Base-by-base conservation (phyloP, 129 eudicot species). In the Flaveria brownii region DNA sequence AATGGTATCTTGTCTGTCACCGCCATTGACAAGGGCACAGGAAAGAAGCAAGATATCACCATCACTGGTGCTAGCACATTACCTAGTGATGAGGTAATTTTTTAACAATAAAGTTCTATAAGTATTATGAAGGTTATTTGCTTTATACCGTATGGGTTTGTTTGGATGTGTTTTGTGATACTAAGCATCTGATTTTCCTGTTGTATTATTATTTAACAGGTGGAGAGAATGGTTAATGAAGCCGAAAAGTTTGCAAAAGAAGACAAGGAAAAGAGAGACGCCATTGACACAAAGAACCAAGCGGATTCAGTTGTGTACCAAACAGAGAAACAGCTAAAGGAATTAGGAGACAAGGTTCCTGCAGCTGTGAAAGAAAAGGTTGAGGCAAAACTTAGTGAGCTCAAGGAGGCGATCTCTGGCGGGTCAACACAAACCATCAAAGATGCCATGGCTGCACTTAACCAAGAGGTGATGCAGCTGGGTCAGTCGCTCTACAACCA, bases 381-480 rank as follows among this genome's bases (percentile, higher is more conserved):
- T 0, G 82, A 80, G 41, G 69, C 89, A 0, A 95, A 95, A 82
- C 92, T 95, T 1, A 84, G 83, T 5, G 96, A 94, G 79, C 93
- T 94, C 5, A 94, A 79, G 80, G 96, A 91, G 15, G 97, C 99
- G 1, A 86, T 94, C 22, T 80, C 97, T 0, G 93, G 92, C 0
- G 98, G 90, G 5, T 82, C 92, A 17, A 94, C 98, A 16, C 96
- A 94, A 81, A 68, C 93, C 72, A 94, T 91, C 0, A 94, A 94
- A 78, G 99, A 94, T n/a, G 88, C 99, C 55, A 91, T 94, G 90
- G 84, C 93, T 75, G 97, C 99, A 5, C 89, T 94, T 8, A 91
- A 94, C 79, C 93, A 91, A 78, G 99, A 94, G 78, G 99, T 94
- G 13, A 94, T 94, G 99, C 97, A 94, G 73, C 85, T 94, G 11